Percentiles rank a stretch among this genome's conserved stretches.
Conservation (phyloP, 2,329 filamentous ascomycete species). For the Mariannaea elegans region DNA sequence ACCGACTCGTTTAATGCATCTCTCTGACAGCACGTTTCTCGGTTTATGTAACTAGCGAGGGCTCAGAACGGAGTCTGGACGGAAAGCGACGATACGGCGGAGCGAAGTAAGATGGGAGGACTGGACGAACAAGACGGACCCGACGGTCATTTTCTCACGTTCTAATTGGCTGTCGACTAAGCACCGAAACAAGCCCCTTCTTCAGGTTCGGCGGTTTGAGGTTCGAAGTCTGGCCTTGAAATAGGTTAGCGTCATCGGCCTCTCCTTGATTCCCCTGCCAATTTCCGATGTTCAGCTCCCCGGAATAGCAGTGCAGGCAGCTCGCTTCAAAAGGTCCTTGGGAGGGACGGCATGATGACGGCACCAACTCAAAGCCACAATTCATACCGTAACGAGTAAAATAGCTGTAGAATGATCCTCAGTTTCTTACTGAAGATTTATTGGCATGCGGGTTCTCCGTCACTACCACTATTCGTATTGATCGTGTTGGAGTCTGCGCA, state of each 20-base stretch:
- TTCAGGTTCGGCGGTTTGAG: constrained; percentile 32
- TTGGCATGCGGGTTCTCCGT: neutral
- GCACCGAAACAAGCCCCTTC: constrained; percentile 2
- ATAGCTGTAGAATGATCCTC: neutral
- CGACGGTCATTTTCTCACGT: neutral
- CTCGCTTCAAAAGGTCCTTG: constrained; percentile 7
- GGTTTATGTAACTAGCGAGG: neutral
- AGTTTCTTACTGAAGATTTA: constrained; percentile 8
- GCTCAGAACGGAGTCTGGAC: constrained; percentile 10
- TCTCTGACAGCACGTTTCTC: neutral
- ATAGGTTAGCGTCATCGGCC: constrained; percentile 28
- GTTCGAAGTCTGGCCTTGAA: constrained; percentile 8
- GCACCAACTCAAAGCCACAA: neutral
- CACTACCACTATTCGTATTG: neutral
- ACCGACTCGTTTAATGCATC: constrained; percentile 13
- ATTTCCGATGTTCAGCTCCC: constrained; percentile 36
- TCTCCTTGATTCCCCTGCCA: constrained; percentile 40
- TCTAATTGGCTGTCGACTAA: constrained; percentile 6
- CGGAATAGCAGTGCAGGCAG: constrained; percentile 15
- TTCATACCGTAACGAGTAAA: neutral
- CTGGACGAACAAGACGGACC: constrained; percentile 6
- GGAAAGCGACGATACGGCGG: neutral
- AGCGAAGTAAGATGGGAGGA: neutral
- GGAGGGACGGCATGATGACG: neutral
- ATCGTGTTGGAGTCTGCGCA: neutral